Base-by-base conservation (phyloP, 2,329 filamentous ascomycete genomes). In the Monosporascus sp. region DNA sequence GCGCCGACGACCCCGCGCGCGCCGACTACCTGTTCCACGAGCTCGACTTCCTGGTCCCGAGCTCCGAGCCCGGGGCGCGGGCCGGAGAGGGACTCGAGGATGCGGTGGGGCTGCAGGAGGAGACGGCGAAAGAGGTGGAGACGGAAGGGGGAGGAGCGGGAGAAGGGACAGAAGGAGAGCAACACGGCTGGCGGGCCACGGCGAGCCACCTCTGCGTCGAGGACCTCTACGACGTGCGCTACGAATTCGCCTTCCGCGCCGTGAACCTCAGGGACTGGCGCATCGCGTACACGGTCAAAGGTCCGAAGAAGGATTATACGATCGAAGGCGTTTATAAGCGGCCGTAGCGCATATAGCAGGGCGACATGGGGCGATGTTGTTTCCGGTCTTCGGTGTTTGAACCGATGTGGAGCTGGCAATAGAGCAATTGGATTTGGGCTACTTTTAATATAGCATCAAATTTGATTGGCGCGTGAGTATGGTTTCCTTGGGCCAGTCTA, bases 21-120 rank as follows among this genome's bases (percentile, higher is more conserved):
- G 84, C 85, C 0, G 88, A 90, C 63, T 88, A 90, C 57, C 72
- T 91, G 20, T 93, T 92, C 67, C 88, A 91, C 61, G 79, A 85
- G 57, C 72, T 91, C n/a, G 78, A 86, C 53, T 88, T 91, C 59
- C 54, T 72, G 22, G 58, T 72, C 8, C 71, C 43, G 20, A 25
- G 22, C 74, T 18, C 48, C 48, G 44, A 38, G 49, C 44, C 39
- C 49, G 31, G 46, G 47, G 5, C 14, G 17, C 3, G 20, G 24
- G 35, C 49, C 14, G 44, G 25, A 27, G 47, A 24, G 17, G 49
- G 50, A 4, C n/a, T 38, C 17, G 22, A 25, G n/a, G 37, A 51
- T 11, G 51, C 48, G n/a, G 41, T 9, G 22, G 24, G n/a, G 39
- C 52, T 11, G 51, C 48, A 18, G 52, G 48, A 6, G 53, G 22